phyloP scores from a whole-genome alignment of 2,329 filamentous ascomycete genomes.

The Fusarium sp. region DNA sequence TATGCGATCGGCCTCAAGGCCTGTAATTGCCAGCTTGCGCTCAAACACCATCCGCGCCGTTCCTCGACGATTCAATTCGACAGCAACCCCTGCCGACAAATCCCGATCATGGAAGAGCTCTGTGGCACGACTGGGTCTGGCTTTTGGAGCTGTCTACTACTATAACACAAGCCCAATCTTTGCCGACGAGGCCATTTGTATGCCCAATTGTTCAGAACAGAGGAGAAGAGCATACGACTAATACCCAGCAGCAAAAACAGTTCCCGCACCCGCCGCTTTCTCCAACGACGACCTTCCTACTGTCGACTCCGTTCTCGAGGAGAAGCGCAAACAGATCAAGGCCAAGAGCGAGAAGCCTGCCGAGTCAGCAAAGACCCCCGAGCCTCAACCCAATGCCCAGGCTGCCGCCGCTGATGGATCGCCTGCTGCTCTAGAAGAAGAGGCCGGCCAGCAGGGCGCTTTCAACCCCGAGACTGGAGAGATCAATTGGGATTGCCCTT shows the following conservation, averaged over 20 bases:
- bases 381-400: slow-evolving; percentile 50
- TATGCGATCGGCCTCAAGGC: slow-evolving; percentile 63
- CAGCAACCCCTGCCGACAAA: slow-evolving; percentile 70
- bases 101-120: slow-evolving; percentile 87
- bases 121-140: slow-evolving; percentile 80
- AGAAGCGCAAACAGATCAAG: slow-evolving; percentile 69
- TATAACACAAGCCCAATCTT: slow-evolving; percentile 94
- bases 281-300: slow-evolving; percentile 73
- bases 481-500: slow-evolving; percentile 99
- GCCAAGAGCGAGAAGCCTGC: slow-evolving; percentile 52
- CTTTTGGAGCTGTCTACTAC: slow-evolving; percentile 85
- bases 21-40: slow-evolving; percentile 61
- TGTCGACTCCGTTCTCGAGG: slow-evolving; percentile 76
- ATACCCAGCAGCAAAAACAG: slow-evolving; percentile 47
- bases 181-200: slow-evolving; percentile 85
- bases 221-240: slow-evolving; percentile 18
- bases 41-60: slow-evolving; percentile 57
- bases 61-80: slow-evolving; percentile 68
- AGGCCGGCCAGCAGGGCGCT: slow-evolving; percentile 88
- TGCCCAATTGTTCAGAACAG: slow-evolving; percentile 52
- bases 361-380: slow-evolving; percentile 32
- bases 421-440: slow-evolving; percentile 77
- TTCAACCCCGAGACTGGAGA: slow-evolving; percentile 99
- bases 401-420: slow-evolving; percentile 54
- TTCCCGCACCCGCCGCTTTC: slow-evolving; percentile 65